Evolutionary conservation across 306 rosid species (phyloP).

Genomic region (Pueraria montana): DNA sequence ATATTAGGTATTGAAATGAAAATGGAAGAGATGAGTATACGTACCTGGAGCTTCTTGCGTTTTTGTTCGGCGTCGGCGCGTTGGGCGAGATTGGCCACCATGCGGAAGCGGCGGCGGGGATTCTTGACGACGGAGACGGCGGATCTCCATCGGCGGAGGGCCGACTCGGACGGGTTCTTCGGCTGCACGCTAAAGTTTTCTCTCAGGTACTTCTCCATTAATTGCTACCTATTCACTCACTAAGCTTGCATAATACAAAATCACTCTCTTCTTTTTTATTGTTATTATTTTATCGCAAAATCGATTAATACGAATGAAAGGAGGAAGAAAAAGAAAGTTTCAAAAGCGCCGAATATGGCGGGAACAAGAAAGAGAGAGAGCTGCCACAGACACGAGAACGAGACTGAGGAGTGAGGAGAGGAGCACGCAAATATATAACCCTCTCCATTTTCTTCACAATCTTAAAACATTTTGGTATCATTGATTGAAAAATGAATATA

Average conservation of each 20-base stretch:
- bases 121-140: conserved; percentile 89
- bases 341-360: conserved; percentile 43
- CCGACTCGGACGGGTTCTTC: conserved; percentile 69
- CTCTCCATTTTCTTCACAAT: background rate
- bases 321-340: conserved; percentile 39
- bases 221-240: background rate
- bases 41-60: conserved; percentile 79
- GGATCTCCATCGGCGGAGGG: conserved; percentile 82
- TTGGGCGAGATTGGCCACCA: conserved; percentile 91
- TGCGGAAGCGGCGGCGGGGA: conserved; percentile 91
- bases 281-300: background rate
- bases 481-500: too few relatives aligned
- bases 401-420: background rate
- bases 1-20: background rate
- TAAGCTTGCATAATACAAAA: background rate
- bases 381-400: background rate
- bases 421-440: background rate
- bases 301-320: background rate
- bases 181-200: conserved; percentile 71
- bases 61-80: conserved; percentile 72
- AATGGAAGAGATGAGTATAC: too few relatives aligned
- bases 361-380: conserved; percentile 24
- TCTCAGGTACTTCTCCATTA: conserved; percentile 78
- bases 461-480: background rate
- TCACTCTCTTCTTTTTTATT: conserved; percentile 13